Evolutionary conservation across 2,329 filamentous ascomycete genomes (phyloP).

Genomic region (Chalaropsis thielavioides): DNA sequence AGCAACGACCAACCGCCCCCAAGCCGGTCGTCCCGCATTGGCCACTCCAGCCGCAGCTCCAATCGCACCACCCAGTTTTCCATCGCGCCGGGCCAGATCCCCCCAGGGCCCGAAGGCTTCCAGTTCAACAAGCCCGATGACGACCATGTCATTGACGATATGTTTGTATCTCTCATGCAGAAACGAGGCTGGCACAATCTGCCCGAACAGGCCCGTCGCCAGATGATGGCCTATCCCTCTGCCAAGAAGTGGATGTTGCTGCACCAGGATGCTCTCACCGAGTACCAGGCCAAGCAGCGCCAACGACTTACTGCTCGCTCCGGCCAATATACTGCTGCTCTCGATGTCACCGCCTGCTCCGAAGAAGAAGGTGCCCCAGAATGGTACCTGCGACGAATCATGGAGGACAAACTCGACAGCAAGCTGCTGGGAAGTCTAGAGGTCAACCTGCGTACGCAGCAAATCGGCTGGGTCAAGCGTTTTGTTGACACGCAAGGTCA

Average conservation of each 20-base stretch:
- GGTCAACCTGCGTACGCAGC: slow-evolving; percentile 88
- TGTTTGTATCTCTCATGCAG: slow-evolving; percentile 89
- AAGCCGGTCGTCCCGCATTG: slow-evolving; percentile 36
- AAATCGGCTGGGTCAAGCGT: slow-evolving; percentile 91
- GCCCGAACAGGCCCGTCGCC: slow-evolving; percentile 81
- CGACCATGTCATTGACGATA: slow-evolving; percentile 72
- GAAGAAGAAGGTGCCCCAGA: slow-evolving; percentile 94
- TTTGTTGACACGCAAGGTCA: slow-evolving; percentile 97
- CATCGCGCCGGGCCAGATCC: slow-evolving; percentile 40
- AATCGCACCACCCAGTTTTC: slow-evolving; percentile 40
- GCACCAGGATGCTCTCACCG: slow-evolving; percentile 83
- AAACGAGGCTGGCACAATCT: slow-evolving; percentile 96
- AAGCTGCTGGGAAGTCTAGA: slow-evolving; percentile 88
- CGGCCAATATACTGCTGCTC: slow-evolving; percentile 48
- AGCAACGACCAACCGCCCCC: slow-evolving; percentile 22
- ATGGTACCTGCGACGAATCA: slow-evolving; percentile 93
- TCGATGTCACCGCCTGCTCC: slow-evolving; percentile 59
- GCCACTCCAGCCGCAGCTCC: slow-evolving; percentile 41
- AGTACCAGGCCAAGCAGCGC: slow-evolving; percentile 90
- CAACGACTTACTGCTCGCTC: slow-evolving; percentile 60
- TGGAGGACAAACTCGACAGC: slow-evolving; percentile 85
- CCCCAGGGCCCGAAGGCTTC: slow-evolving; percentile 34
- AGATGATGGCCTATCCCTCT: slow-evolving; percentile 91
- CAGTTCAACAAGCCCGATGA: slow-evolving; percentile 60
- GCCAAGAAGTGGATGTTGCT: slow-evolving; percentile 96